phyloP scores from a whole-genome alignment of 495 filamentous ascomycete species.

The Paragyromitra xinjiangensis region DNA sequence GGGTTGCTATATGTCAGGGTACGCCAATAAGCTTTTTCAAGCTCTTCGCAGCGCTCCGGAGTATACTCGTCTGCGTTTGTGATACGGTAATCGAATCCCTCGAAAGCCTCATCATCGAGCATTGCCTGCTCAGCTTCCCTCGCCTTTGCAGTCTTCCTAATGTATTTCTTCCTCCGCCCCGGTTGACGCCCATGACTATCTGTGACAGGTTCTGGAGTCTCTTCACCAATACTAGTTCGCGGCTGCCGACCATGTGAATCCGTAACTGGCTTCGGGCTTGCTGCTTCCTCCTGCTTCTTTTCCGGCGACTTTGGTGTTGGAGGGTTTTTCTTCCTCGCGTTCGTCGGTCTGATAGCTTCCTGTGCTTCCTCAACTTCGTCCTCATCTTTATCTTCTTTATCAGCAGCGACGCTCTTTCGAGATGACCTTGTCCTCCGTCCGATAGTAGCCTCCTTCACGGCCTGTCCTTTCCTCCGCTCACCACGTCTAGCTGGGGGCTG shows the following conservation, averaged over 20 bases:
- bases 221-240: conserved; percentile 37
- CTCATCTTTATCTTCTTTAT: conserved; percentile 61
- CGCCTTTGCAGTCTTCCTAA: conserved; percentile 60
- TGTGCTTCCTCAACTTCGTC: conserved; percentile 57
- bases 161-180: conserved; percentile 48
- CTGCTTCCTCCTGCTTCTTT: conserved; percentile 61
- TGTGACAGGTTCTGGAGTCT: conserved; percentile 48
- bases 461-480: conserved; percentile 80
- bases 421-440: conserved; percentile 59
- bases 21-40: conserved; percentile 95
- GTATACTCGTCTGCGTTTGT: conserved; percentile 84
- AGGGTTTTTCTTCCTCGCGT: conserved; percentile 52
- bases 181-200: conserved; percentile 53
- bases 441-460: conserved; percentile 61
- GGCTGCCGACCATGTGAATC: conserved; percentile 53
- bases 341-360: conserved; percentile 61
- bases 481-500: conserved; percentile 95
- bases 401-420: conserved; percentile 39
- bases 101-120: conserved; percentile 72
- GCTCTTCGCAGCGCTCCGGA: conserved; percentile 86
- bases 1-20: conserved; percentile 92
- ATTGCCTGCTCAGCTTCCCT: conserved; percentile 62
- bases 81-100: conserved; percentile 86
- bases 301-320: conserved; percentile 54
- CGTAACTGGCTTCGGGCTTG: conserved; percentile 38